Evolutionary conservation across 352 stramenopile genomes (phyloP), one percentile per base, ranked within the genome.

Genomic region (Hyaloperonospora brassicae): DNA sequence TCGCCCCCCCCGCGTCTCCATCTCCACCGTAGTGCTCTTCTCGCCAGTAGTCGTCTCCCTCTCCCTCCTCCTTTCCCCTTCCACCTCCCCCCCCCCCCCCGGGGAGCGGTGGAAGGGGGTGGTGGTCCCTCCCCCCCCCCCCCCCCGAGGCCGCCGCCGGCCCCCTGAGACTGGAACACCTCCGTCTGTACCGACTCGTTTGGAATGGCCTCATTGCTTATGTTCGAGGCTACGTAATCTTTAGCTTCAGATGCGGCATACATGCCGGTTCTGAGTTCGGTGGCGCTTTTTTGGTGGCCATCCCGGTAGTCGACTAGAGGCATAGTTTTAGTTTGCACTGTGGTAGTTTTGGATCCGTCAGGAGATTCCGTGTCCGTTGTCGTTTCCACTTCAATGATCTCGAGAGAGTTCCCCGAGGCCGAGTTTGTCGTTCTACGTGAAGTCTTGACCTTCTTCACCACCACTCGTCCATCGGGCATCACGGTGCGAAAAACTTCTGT

Each of bases 11-110:
- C 52, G 52, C 35, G 53, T 60, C 39, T 60, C 53, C 30, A 39
- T 60, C 53, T 54, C 53, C 53, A 60, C 53, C 45, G 46, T 60
- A 24, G 46, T 54, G 53, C 53, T 60, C 53, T 54, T 60, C 46
- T 54, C 46, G 39, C 53, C 53, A 22, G 38, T 50, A 43, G 40
- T 50, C 14, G 53, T 55, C 53, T 60, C 53, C 38, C 46, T 60
- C 53, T 60, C 53, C 38, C 46, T 60, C 27, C 46, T 60, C 12
- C 46, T 60, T 47, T 60, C 53, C 53, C 54, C 53, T 17, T 60
- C 53, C 23, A 60, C 21, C 8, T 53, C 53, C 54, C 53, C 46
- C 50, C 14, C 53, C 50, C 53, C n/a, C 53, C 53, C 17, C 46
- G 54, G 39, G 46, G 21, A 40, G 53, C 34, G 38, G 25, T 60